Evolutionary conservation across 495 filamentous ascomycete species (phyloP).

Genomic region (Entonaema liquescens): DNA sequence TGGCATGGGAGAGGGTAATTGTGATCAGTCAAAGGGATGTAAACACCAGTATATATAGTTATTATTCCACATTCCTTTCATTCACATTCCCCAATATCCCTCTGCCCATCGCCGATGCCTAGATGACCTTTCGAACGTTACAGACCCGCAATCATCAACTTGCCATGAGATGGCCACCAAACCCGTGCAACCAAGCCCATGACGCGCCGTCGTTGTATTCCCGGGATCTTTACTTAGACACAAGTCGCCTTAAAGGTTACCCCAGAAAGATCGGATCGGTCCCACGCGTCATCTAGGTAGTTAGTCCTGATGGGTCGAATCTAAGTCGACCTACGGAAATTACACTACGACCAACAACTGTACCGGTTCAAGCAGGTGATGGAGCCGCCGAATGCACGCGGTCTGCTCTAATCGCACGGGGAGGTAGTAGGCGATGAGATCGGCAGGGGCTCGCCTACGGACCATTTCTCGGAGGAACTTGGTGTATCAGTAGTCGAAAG

Average conservation of each 20-base stretch:
- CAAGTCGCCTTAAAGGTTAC: constrained; percentile 25
- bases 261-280: constrained; percentile 10
- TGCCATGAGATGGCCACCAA: constrained; percentile 36
- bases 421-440: constrained; percentile 19
- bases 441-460: constrained; percentile 26
- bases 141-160: constrained; percentile 10
- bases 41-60: constrained; percentile 25
- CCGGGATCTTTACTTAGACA: constrained; percentile 24
- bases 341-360: constrained; percentile 7
- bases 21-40: constrained; percentile 4
- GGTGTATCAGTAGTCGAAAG: constrained; percentile 12
- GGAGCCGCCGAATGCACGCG: constrained; percentile 19
- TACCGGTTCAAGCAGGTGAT: constrained; percentile 38
- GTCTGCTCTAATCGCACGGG: constrained; percentile 14
- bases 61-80: constrained; percentile 1
- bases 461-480: constrained; percentile 35
- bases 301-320: constrained; percentile 10
- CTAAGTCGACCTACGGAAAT: constrained; percentile 23
- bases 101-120: neutral
- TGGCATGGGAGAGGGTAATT: constrained; percentile 12
- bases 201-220: constrained; percentile 28
- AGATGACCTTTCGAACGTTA: constrained; percentile 32
- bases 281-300: constrained; percentile 4
- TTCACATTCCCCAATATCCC: constrained; percentile 9
- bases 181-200: constrained; percentile 39